Evolutionary conservation across 441 rosid species (phyloP), one percentile per base, ranked within the genome.

Genomic region (Cnidoscolus chayamansa): DNA sequence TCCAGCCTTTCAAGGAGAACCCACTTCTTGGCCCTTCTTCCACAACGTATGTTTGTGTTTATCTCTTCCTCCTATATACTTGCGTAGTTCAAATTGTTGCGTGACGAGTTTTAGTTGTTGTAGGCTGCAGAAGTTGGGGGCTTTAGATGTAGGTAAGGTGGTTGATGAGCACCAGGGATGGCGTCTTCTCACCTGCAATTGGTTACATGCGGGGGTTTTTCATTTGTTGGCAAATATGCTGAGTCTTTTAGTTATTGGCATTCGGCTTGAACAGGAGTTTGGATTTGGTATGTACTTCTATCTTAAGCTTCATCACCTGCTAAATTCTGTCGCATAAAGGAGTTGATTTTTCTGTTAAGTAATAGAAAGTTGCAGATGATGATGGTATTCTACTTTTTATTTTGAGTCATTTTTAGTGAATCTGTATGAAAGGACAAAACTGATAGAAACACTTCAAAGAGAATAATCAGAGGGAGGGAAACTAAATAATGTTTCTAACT

Each of bases 121-220:
- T 78, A 91, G 98, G 85, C 79, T 91, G 73, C 87, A 53, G 80
- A 86, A 84, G 78, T 80, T 94, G 86, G 98, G 97, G 13, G 98
- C 88, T 54, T 77, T 91, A 5, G 83, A 82, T 76, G 91, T 81
- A 4, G 72, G 19, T 31, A 86, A 68, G 82, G 94, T 91, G 69
- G 87, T 91, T 47, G 72, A 88, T 11, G 61, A 77, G 57, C 81
- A 88, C 80, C 86, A 85, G 67, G 93, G 87, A 60, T 94, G 98
- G 97, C 90, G 90, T 58, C 86, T 94, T 15, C 68, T 91, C 69
- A 80, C 90, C 72, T 91, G 97, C 86, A 89, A 86, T 43, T 91
- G 97, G 97, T 80, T 94, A 77, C 98, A 94, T 50, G 97, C 81
- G 53, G 98, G 98, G 54, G 84, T 91, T 82, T 84, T 91, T 76